phyloP scores from a whole-genome alignment of 768 basidiomycete species.

The Gloeopeniophorella convolvens region DNA sequence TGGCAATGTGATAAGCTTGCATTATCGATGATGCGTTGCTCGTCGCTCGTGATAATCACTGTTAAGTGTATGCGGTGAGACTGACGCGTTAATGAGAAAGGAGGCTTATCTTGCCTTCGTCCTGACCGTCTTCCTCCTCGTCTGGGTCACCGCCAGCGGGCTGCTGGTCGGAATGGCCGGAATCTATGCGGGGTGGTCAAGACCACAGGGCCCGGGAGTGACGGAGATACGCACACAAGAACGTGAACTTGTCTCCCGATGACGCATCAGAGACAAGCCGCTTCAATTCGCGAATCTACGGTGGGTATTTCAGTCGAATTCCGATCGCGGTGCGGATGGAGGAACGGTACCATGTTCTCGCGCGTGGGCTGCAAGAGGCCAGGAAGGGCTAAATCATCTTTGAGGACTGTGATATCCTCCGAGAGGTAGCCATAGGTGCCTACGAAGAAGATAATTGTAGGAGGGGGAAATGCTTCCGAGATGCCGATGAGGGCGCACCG shows the following conservation, averaged over 20 bases:
- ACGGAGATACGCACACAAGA: conserved; percentile 23
- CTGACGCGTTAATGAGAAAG: too few species aligned
- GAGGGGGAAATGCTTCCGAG: neutral
- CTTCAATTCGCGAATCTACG: conserved; percentile 18
- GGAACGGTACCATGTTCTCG: conserved; percentile 20
- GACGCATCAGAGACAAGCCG: conserved; percentile 18
- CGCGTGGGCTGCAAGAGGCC: conserved; percentile 12
- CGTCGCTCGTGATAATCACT: conserved; percentile 14
- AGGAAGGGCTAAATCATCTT: conserved; percentile 4
- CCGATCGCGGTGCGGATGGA: too few species aligned
- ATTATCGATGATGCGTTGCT: conserved; percentile 22
- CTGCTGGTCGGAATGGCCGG: conserved; percentile 25
- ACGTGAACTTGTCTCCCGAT: conserved; percentile 23
- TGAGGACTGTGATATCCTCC: conserved; percentile 17
- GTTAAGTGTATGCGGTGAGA: neutral
- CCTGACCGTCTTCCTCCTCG: conserved; percentile 22
- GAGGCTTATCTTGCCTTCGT: conserved; percentile 23
- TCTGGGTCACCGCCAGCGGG: neutral
- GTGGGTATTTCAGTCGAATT: too few species aligned
- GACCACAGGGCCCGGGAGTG: neutral
- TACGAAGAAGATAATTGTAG: neutral
- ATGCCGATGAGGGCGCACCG: neutral
- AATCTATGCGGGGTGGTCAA: conserved; percentile 9
- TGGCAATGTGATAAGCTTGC: conserved; percentile 7
- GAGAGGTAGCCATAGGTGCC: conserved; percentile 11